phyloP scores from a whole-genome alignment of 352 stramenopile genomes.

The Phytophthora sp. region DNA sequence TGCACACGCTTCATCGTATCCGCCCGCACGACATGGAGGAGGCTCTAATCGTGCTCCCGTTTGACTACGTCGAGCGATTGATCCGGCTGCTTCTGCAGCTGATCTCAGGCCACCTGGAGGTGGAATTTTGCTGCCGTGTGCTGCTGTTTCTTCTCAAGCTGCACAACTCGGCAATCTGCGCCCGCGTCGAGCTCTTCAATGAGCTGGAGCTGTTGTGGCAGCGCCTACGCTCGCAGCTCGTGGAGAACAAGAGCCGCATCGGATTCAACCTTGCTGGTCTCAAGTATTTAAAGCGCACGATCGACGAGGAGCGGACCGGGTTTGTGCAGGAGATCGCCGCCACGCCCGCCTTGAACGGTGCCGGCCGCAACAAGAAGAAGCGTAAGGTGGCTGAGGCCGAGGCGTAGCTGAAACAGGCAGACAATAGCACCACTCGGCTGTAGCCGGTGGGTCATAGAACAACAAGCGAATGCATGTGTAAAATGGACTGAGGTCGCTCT shows the following conservation, averaged over 20 bases:
- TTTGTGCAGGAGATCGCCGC: constrained; percentile 81
- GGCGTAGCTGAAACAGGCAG: not conserved
- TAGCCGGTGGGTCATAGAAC: not conserved
- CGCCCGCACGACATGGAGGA: constrained; percentile 97
- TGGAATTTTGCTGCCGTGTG: constrained; percentile 93
- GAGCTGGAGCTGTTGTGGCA: constrained; percentile 84
- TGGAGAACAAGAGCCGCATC: constrained; percentile 85
- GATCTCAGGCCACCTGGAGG: constrained; percentile 85
- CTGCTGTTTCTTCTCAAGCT: constrained; percentile 78
- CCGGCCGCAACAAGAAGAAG: constrained; percentile 67
- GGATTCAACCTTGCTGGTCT: constrained; percentile 88
- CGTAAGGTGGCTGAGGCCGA: constrained; percentile 15
- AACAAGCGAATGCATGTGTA: not conserved
- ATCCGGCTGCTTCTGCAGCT: constrained; percentile 93
- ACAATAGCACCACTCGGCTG: not conserved
- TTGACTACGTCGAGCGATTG: constrained; percentile 95
- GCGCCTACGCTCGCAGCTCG: constrained; percentile 73
- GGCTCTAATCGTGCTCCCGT: constrained; percentile 96
- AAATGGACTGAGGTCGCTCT: not conserved
- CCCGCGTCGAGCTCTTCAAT: constrained; percentile 69
- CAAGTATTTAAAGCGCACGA: constrained; percentile 88
- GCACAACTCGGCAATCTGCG: constrained; percentile 82
- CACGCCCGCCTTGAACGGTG: constrained; percentile 12
- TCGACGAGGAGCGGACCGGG: constrained; percentile 78
- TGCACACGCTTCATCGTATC: constrained; percentile 93